Percentiles rank a stretch among this genome's conserved stretches.
These are phyloP conservation scores for Xylariaceae sp. DNA, from an alignment of 2,329 filamentous ascomycete genomes.

Conservation along the genomic window DNA sequence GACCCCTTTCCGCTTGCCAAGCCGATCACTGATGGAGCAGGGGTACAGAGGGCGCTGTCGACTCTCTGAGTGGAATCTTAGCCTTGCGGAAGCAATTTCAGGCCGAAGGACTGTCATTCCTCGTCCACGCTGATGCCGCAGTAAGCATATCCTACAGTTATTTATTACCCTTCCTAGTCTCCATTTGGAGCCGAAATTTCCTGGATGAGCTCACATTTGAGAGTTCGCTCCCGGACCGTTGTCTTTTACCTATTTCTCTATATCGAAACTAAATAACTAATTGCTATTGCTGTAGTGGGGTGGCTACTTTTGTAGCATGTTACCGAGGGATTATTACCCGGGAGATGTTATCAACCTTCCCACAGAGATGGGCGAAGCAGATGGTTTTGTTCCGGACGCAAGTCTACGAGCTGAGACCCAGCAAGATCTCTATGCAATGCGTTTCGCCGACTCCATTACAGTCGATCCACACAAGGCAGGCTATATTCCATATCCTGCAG, in stretches of 20 bases:
- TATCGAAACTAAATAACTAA: no score
- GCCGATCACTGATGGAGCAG: background rate
- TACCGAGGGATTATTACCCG: constrained; percentile 38
- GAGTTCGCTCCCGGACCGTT: no score
- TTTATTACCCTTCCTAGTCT: no score
- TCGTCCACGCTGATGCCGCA: constrained; percentile 51
- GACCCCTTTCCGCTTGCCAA: background rate
- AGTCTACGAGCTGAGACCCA: constrained; percentile 41
- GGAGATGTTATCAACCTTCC: constrained; percentile 34
- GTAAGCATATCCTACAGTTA: no score
- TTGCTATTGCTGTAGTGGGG: constrained; percentile 40
- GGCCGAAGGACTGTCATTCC: constrained; percentile 46
- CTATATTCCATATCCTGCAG: constrained; percentile 51
- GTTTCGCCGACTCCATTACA: constrained; percentile 48
- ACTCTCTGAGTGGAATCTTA: constrained; percentile 43
- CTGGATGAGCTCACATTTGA: no score
- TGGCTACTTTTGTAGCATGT: constrained; percentile 51
- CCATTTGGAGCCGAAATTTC: no score
- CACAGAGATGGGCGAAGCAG: constrained; percentile 29
- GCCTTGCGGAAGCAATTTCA: constrained; percentile 45
- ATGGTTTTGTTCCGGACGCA: constrained; percentile 41
- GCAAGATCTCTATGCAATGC: constrained; percentile 43
- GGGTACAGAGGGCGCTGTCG: constrained; percentile 46
- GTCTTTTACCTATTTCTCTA: no score
- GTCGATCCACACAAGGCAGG: constrained; percentile 53